These are phyloP conservation scores for Grigorovia humatica DNA, from an alignment of 805 yeast genomes.

Conservation along the genomic window DNA sequence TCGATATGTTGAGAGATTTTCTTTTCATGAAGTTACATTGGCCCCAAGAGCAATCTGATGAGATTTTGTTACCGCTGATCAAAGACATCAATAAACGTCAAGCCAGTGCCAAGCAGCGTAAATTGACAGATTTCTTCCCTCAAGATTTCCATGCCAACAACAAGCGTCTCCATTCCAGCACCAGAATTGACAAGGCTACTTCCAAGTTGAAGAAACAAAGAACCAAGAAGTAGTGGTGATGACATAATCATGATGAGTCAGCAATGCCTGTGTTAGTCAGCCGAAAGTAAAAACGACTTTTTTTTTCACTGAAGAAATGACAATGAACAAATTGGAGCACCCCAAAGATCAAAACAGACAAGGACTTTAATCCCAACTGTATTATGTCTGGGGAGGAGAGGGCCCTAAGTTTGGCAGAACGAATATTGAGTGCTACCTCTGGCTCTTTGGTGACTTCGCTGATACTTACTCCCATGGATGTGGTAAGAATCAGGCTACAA, in stretches of 20 bases:
- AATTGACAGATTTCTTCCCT: slow-evolving; percentile 60
- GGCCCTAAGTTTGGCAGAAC: slow-evolving; percentile 32
- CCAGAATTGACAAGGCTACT: slow-evolving; percentile 52
- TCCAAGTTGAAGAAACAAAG: slow-evolving; percentile 31
- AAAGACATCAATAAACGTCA: slow-evolving; percentile 61
- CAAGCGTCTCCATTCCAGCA: slow-evolving; percentile 36
- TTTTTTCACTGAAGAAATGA: neutral
- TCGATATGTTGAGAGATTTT: slow-evolving; percentile 66
- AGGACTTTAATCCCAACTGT: neutral
- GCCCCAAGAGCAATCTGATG: slow-evolving; percentile 66
- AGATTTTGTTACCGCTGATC: slow-evolving; percentile 75
- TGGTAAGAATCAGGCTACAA: slow-evolving; percentile 63
- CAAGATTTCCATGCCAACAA: slow-evolving; percentile 36
- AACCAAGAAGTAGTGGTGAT: neutral
- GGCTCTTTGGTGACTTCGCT: slow-evolving; percentile 67
- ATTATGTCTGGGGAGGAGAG: slow-evolving; percentile 1
- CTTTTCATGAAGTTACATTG: slow-evolving; percentile 69
- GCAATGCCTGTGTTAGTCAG: neutral
- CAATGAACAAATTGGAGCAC: neutral
- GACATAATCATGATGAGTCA: neutral
- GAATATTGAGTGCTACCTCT: slow-evolving; percentile 70
- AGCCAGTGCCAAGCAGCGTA: slow-evolving; percentile 39
- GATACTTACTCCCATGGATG: slow-evolving; percentile 72
- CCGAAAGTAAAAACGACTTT: too few relatives aligned
- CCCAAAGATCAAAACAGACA: neutral